Conservation (phyloP, 768 basidiomycete genomes). For the Leucosporidium creatinivorum region DNA sequence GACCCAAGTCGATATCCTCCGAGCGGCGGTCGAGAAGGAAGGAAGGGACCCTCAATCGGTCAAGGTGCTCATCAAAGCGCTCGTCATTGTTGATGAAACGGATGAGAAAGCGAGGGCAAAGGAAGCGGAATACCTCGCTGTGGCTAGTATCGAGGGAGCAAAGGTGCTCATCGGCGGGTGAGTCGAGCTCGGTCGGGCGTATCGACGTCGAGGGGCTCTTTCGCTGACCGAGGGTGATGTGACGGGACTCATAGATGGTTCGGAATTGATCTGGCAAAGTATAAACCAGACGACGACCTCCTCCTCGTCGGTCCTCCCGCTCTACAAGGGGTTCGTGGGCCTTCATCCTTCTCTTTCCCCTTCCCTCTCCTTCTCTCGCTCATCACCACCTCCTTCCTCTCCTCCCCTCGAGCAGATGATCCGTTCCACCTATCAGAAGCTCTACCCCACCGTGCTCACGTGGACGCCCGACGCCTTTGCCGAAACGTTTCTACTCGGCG, state of each 20-base stretch:
- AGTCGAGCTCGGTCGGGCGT: not conserved
- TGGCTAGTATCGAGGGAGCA: not conserved
- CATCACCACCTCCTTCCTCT: not conserved
- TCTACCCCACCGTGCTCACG: not conserved
- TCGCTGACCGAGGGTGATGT: too few relatives aligned
- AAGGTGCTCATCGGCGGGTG: conserved; percentile 1
- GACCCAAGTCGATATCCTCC: not conserved
- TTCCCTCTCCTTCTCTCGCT: not conserved
- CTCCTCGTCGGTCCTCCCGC: not conserved
- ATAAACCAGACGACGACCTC: not conserved
- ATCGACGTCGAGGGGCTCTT: too few relatives aligned
- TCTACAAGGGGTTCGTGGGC: not conserved
- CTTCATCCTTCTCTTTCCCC: not conserved
- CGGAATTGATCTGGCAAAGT: not conserved
- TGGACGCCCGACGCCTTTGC: not conserved
- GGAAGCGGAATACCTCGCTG: not conserved
- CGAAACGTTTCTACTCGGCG: too few relatives aligned
- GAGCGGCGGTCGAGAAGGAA: not conserved
- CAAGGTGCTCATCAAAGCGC: conserved; percentile 1
- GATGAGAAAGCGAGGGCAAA: conserved; percentile 1
- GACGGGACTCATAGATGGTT: not conserved
- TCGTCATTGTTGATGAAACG: conserved; percentile 1
- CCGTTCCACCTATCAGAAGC: too few relatives aligned
- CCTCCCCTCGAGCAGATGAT: too few relatives aligned
- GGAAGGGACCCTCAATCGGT: conserved; percentile 5